These are phyloP conservation scores for Ganoderma sinense DNA, from an alignment of 1,284 basidiomycete genomes.

Conservation along the genomic window DNA sequence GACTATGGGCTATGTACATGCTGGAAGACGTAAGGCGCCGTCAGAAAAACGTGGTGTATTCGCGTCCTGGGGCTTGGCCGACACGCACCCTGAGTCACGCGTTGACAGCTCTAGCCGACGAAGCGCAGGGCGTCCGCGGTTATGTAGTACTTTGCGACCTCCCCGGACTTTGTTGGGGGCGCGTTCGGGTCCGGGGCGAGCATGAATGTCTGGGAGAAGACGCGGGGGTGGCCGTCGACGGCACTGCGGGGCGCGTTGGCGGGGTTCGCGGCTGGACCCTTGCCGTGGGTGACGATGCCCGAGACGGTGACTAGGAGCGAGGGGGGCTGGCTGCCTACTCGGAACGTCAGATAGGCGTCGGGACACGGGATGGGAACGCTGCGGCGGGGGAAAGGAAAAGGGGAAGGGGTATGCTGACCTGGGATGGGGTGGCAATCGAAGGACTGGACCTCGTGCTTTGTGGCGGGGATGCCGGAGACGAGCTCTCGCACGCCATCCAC, in stretches of 20 bases:
- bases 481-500: conserved; percentile 70
- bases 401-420: conserved; percentile 51
- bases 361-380: neutral
- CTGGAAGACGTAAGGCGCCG: neutral
- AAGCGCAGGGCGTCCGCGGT: conserved; percentile 79
- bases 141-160: conserved; percentile 82
- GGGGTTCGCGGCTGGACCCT: conserved; percentile 62
- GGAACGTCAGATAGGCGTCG: conserved; percentile 3
- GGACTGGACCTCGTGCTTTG: conserved; percentile 83
- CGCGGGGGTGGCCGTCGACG: conserved; percentile 79
- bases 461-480: conserved; percentile 72
- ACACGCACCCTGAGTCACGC: neutral
- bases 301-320: conserved; percentile 82
- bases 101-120: conserved; percentile 58
- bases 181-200: conserved; percentile 77
- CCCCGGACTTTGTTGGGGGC: conserved; percentile 66
- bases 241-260: conserved; percentile 56
- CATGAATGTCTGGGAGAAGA: conserved; percentile 88
- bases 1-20: conserved; percentile 4
- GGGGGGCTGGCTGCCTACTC: conserved; percentile 73
- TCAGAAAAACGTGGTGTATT: neutral
- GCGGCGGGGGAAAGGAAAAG: conserved; percentile 15
- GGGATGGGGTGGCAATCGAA: conserved; percentile 90
- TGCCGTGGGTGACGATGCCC: conserved; percentile 80
- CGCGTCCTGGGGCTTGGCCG: neutral